phyloP scores from a whole-genome alignment of 2,329 filamentous ascomycete species.

The Gnomoniopsis smithogilvyi region DNA sequence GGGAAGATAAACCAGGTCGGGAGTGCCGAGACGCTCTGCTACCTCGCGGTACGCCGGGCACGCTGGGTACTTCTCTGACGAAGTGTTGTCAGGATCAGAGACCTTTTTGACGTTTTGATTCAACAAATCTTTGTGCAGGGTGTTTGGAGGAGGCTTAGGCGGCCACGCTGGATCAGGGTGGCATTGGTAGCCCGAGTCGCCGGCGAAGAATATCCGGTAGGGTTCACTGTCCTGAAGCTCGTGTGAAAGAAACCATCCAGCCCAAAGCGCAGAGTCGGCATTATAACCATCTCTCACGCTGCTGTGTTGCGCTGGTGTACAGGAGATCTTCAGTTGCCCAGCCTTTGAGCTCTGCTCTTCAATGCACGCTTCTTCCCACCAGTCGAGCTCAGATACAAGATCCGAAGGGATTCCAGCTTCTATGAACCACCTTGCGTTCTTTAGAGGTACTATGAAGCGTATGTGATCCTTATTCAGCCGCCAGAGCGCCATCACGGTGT shows the following conservation, averaged over 20 bases:
- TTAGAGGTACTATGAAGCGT: constrained; percentile 67
- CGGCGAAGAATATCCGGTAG: constrained; percentile 63
- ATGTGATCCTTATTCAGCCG: constrained; percentile 25
- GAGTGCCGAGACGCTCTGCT: constrained; percentile 20
- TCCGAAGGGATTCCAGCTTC: constrained; percentile 46
- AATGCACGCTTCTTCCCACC: constrained; percentile 61
- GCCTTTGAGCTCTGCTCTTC: constrained; percentile 21
- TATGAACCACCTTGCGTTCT: constrained; percentile 64
- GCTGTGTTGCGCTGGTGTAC: constrained; percentile 68
- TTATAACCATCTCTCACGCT: constrained; percentile 57
- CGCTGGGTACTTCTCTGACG: constrained; percentile 13
- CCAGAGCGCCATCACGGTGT: constrained; percentile 39
- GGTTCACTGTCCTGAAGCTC: constrained; percentile 29
- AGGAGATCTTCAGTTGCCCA: constrained; percentile 51
- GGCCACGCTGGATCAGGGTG: constrained; percentile 23
- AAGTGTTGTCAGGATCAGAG: background rate
- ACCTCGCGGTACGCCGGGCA: constrained; percentile 25
- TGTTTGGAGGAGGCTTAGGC: constrained; percentile 11
- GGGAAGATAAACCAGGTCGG: constrained; percentile 23
- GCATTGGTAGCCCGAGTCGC: constrained; percentile 64
- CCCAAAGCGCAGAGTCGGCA: constrained; percentile 62
- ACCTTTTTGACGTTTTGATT: background rate
- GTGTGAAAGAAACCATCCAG: constrained; percentile 58
- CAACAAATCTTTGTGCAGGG: constrained; percentile 1
- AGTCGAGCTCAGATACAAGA: constrained; percentile 64